phyloP scores from a whole-genome alignment of 1,284 basidiomycete genomes.

The Hemileccinum hortonii region DNA sequence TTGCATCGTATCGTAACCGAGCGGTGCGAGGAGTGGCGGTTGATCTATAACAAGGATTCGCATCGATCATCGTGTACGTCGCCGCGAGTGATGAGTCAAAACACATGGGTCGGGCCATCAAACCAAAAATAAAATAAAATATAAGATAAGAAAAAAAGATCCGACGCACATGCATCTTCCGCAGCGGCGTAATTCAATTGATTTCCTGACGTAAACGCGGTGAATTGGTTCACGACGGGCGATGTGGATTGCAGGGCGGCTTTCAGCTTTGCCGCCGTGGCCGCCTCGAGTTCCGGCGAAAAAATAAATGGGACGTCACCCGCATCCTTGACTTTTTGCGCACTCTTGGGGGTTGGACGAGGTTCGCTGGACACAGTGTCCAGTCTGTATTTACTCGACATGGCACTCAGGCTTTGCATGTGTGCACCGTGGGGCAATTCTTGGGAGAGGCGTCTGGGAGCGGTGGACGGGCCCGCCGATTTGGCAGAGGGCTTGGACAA shows the following conservation, averaged over 20 bases:
- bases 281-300: constrained; percentile 32
- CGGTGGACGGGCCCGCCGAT: background rate
- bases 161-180: constrained; percentile 29
- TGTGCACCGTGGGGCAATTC: constrained; percentile 22
- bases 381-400: constrained; percentile 28
- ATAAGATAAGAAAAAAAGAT: constrained; percentile 10
- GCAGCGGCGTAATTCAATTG: constrained; percentile 13
- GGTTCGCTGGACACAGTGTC: constrained; percentile 17
- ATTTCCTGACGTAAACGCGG: constrained; percentile 23
- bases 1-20: constrained; percentile 12
- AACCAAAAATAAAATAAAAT: background rate
- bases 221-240: constrained; percentile 13
- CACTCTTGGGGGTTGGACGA: constrained; percentile 13
- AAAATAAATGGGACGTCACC: constrained; percentile 35
- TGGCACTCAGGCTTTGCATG: constrained; percentile 23
- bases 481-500: constrained; percentile 9
- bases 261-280: constrained; percentile 28
- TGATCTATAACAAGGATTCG: constrained; percentile 11
- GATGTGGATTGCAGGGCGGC: constrained; percentile 24
- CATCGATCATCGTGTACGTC: constrained; percentile 8
- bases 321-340: constrained; percentile 30
- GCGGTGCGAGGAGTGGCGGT: constrained; percentile 5
- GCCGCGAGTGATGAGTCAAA: background rate
- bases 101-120: constrained; percentile 3
- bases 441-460: constrained; percentile 22